These are phyloP conservation scores for Euphorbia tirucalli DNA, from an alignment of 345 rosid genomes.

Conservation along the genomic window DNA sequence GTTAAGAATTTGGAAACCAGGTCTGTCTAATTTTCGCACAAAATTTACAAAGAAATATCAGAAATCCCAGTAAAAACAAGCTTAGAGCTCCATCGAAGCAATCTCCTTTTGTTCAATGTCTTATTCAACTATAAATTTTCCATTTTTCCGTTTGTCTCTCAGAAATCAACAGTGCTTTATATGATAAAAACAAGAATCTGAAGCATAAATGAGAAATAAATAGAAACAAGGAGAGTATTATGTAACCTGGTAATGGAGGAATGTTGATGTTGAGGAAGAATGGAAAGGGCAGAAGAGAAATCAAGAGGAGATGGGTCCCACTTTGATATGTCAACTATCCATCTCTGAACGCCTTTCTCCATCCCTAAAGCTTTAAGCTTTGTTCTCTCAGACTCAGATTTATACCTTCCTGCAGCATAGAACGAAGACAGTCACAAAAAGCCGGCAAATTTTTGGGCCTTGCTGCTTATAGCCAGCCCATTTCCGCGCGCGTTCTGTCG, in stretches of 20 bases:
- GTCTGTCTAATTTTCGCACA: not conserved
- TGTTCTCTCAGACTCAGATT: not conserved
- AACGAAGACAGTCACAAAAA: too few species aligned
- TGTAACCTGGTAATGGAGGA: slow-evolving; percentile 57
- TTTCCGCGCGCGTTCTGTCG: too few species aligned
- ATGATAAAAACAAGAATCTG: not conserved
- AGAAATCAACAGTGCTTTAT: not conserved
- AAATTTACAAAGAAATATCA: too few species aligned
- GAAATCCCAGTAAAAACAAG: too few species aligned
- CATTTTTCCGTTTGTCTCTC: not conserved
- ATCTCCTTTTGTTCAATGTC: not conserved
- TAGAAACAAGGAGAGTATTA: too few species aligned
- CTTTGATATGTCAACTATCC: slow-evolving; percentile 54
- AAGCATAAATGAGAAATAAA: not conserved
- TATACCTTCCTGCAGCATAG: too few species aligned
- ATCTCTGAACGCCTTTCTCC: slow-evolving; percentile 58
- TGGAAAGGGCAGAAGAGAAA: slow-evolving; percentile 45
- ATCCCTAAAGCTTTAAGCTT: slow-evolving; percentile 14
- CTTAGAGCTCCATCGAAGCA: not conserved
- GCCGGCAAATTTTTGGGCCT: not conserved
- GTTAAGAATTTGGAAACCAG: not conserved
- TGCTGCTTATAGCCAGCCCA: not conserved
- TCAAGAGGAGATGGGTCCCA: slow-evolving; percentile 54
- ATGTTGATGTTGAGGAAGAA: slow-evolving; percentile 47
- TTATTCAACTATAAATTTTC: not conserved